Percentiles rank a stretch among this genome's conserved stretches.
These are phyloP conservation scores for Aquilaria agallochum DNA, from an alignment of 441 rosid genomes.

Conservation along the genomic window DNA sequence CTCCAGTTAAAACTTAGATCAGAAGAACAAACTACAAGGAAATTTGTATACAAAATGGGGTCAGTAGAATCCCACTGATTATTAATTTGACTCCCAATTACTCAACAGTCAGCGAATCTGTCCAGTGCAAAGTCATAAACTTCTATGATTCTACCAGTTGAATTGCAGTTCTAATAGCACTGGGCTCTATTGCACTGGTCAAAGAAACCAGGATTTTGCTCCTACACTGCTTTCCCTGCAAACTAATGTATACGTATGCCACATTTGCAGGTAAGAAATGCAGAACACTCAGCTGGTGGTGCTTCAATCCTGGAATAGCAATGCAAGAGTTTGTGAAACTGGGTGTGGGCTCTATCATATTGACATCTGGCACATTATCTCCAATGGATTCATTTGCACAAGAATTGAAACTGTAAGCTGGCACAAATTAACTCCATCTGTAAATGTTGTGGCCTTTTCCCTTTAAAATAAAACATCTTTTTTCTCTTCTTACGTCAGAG, in stretches of 20 bases:
- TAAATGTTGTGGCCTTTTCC: conserved; percentile 18
- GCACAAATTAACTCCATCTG: conserved; percentile 16
- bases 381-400: conserved; percentile 93
- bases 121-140: no score
- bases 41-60: no score
- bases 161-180: no score
- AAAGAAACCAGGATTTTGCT: no score
- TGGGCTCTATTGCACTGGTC: no score
- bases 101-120: no score
- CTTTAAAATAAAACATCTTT: conserved; percentile 18
- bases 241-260: background rate
- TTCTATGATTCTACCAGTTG: no score
- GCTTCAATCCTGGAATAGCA: conserved; percentile 97
- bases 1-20: no score
- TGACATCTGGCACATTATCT: conserved; percentile 96
- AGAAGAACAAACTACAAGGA: no score
- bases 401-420: conserved; percentile 82
- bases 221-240: conserved; percentile 7
- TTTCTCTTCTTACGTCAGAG: conserved; percentile 33
- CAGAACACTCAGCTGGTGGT: conserved; percentile 98
- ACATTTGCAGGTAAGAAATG: conserved; percentile 66
- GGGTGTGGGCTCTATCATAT: conserved; percentile 83
- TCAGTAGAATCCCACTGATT: no score
- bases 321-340: conserved; percentile 74
- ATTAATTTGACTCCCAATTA: no score